Evolutionary conservation across 2,329 filamentous ascomycete species (phyloP).

Genomic region (Venturia effusa): DNA sequence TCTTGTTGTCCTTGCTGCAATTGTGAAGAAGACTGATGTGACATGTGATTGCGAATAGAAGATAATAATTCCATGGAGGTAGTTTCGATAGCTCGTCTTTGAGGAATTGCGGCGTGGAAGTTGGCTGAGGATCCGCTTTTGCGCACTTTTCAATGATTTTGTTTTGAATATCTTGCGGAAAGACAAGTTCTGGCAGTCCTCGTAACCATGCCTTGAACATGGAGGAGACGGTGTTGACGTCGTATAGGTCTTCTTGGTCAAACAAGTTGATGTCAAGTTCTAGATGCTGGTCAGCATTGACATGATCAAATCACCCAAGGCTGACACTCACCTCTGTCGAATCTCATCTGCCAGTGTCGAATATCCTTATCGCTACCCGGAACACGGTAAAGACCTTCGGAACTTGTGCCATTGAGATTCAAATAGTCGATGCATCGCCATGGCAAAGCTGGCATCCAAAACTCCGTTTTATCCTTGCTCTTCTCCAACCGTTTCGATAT

Average conservation of each 20-base stretch:
- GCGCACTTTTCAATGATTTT: conserved; percentile 65
- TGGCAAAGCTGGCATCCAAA: conserved; percentile 95
- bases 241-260: conserved; percentile 75
- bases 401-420: conserved; percentile 88
- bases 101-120: conserved; percentile 71
- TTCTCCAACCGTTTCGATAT: conserved; percentile 67
- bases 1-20: conserved; percentile 93
- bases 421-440: conserved; percentile 93
- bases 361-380: conserved; percentile 84
- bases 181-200: conserved; percentile 86
- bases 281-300: conserved; percentile 23
- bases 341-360: conserved; percentile 85
- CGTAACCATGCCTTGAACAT: conserved; percentile 95
- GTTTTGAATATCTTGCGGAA: conserved; percentile 75
- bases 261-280: conserved; percentile 87
- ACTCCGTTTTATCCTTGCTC: conserved; percentile 80
- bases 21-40: conserved; percentile 85
- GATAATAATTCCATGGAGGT: conserved; percentile 95
- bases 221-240: conserved; percentile 92
- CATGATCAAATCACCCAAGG: neutral
- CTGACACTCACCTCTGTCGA: conserved; percentile 59
- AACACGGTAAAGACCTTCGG: conserved; percentile 86
- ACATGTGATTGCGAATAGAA: conserved; percentile 93
- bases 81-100: conserved; percentile 87
- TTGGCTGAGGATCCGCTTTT: conserved; percentile 29